Evolutionary conservation across 371 early-diverging fungal species (phyloP).

Genomic region (Mucor lusitanicus): DNA sequence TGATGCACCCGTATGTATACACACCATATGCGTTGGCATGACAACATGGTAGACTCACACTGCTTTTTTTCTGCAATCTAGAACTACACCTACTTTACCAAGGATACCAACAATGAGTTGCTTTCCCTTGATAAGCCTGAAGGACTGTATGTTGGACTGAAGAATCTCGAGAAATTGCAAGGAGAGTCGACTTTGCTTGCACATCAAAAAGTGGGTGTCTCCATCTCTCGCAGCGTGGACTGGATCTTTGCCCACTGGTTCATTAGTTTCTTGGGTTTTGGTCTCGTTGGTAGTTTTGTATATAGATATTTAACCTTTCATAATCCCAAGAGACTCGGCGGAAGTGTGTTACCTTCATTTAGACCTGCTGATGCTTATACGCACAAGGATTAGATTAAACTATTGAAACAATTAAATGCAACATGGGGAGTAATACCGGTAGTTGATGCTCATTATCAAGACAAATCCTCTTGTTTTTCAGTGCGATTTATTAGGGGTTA

Average conservation of each 20-base stretch:
- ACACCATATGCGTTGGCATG: not conserved
- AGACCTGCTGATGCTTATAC: not conserved
- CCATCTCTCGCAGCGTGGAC: not conserved
- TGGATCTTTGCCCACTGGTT: constrained; percentile 30
- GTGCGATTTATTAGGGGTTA: not conserved
- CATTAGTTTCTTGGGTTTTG: constrained; percentile 22
- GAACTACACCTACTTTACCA: constrained; percentile 11
- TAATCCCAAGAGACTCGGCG: constrained; percentile 12
- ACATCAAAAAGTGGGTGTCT: constrained; percentile 12
- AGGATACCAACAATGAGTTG: not conserved
- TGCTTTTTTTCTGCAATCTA: not conserved
- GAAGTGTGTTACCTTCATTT: constrained; percentile 19
- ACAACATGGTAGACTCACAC: not conserved
- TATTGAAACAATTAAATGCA: not conserved
- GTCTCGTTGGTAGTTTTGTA: constrained; percentile 19
- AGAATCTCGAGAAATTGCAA: constrained; percentile 16
- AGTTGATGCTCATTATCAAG: too few relatives aligned
- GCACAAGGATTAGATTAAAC: constrained; percentile 24
- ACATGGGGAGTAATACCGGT: too few relatives aligned
- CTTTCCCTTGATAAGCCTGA: constrained; percentile 15
- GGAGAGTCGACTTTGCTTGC: constrained; percentile 13
- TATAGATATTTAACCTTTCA: constrained; percentile 23
- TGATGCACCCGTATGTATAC: constrained; percentile 16
- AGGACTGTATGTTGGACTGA: constrained; percentile 7
- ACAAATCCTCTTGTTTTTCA: not conserved